Base-by-base conservation (phyloP, 2,329 filamentous ascomycete species). In the Trichoderma sp. region DNA sequence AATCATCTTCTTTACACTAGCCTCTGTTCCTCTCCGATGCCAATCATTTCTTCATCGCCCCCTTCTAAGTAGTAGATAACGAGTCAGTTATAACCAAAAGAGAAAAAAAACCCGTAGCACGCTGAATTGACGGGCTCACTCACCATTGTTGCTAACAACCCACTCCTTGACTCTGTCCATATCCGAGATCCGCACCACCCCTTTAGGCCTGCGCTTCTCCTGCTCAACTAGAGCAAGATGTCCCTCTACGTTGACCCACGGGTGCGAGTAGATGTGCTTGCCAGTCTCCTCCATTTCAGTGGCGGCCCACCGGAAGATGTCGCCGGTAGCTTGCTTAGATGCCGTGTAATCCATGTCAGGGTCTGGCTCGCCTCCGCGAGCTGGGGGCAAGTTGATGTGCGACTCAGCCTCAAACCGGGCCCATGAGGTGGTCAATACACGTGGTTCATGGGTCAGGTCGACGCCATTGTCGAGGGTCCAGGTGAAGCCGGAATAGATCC, bases 281-380 rank as follows among this genome's bases (percentile, higher is more conserved):
- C 68, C 68, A 23, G 43, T 3, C 3, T 34, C 17, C 11, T 70
- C 68, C 59, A 70, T 70, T 20, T 70, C 68, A 6, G 68, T 70
- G 7, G 68, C 43, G 26, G 68, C 30, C 58, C 59, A 70, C 34
- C 58, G 59, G 32, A 70, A 70, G 7, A 64, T 64, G 26, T 70
- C 68, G 12, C 68, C 68, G 15, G 53, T 47, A n/a, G 68, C 68
- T 30, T 32, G 53, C 59, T 53, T 55, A 17, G 58, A 64, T 12
- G 68, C 68, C 20, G 20, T 43, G 50, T 70, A 36, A 23, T 70
- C 59, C 12, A 43, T 28, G 6, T 20, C 3, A 9, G 8, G n/a
- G 17, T 53, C 30, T 23, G 57, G 13, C n/a, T 68, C 55, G 12
- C n/a, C 28, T 9, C 11, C 15, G 39, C 39, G 55, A 9, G 11